phyloP scores from a whole-genome alignment of 495 filamentous ascomycete species.

The Xylaria grammica region DNA sequence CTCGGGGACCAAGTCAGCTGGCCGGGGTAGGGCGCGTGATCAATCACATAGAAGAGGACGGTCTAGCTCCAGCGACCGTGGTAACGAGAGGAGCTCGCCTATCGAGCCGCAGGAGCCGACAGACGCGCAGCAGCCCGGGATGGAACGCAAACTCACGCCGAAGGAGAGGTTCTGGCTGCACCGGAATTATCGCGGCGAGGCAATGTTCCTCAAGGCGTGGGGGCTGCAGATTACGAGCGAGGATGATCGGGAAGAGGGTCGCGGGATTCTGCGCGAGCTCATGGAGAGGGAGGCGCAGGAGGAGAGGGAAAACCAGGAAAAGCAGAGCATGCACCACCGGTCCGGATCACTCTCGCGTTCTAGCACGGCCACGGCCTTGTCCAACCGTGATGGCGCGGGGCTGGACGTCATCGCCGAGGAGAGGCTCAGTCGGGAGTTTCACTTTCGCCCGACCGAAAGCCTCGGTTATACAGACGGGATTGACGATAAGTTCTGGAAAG shows the following conservation, averaged over 20 bases:
- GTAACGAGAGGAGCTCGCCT: not conserved
- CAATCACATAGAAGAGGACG: slow-evolving; percentile 9
- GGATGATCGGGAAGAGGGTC: slow-evolving; percentile 40
- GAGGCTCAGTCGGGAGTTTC: slow-evolving; percentile 20
- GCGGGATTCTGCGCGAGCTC: slow-evolving; percentile 43
- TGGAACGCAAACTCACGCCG: slow-evolving; percentile 17
- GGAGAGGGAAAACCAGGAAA: not conserved
- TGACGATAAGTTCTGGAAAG: slow-evolving; percentile 11
- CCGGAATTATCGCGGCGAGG: slow-evolving; percentile 47
- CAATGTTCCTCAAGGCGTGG: slow-evolving; percentile 47
- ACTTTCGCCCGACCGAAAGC: not conserved
- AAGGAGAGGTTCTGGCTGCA: slow-evolving; percentile 50
- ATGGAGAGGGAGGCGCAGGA: slow-evolving; percentile 38
- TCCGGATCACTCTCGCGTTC: slow-evolving; percentile 17
- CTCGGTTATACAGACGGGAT: not conserved
- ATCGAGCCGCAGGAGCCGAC: not conserved
- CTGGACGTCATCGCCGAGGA: slow-evolving; percentile 23
- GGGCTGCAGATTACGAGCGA: slow-evolving; percentile 41
- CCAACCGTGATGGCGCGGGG: slow-evolving; percentile 2
- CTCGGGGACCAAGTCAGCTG: not conserved
- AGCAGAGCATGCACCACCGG: slow-evolving; percentile 1
- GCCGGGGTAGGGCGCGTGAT: slow-evolving; percentile 12
- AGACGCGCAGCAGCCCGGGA: not conserved
- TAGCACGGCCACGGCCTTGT: not conserved
- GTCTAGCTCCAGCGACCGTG: slow-evolving; percentile 3